These are phyloP conservation scores for Trichoderma harzianum DNA, from an alignment of 2,329 filamentous ascomycete species.

Conservation along the genomic window DNA sequence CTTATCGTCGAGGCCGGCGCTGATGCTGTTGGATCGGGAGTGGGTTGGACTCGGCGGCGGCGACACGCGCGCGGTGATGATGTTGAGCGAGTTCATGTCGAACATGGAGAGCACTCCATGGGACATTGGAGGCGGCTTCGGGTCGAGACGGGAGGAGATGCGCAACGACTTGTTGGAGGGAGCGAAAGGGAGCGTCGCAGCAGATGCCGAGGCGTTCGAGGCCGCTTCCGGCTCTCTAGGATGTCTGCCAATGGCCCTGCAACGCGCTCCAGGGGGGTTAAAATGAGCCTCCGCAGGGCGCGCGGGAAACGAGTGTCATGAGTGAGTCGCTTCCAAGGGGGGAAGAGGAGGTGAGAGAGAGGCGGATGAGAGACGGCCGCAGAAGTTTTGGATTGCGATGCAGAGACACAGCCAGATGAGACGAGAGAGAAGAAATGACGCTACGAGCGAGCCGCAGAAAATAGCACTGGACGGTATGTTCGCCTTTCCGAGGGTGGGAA, in stretches of 20 bases:
- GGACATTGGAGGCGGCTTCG: constrained; percentile 17
- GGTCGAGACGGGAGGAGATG: background rate
- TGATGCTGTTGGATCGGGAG: constrained; percentile 60
- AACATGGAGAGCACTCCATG: constrained; percentile 52
- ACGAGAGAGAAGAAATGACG: constrained; percentile 8
- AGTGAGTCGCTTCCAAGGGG: constrained; percentile 17
- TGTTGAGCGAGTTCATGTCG: constrained; percentile 96
- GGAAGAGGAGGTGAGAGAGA: background rate
- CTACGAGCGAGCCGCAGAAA: constrained; percentile 11
- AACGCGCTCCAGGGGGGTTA: constrained; percentile 15
- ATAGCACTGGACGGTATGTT: background rate
- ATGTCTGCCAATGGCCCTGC: constrained; percentile 12
- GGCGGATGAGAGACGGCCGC: background rate
- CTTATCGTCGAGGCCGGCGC: constrained; percentile 46
- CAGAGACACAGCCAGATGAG: background rate
- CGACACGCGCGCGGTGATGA: constrained; percentile 80
- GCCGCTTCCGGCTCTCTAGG: constrained; percentile 11
- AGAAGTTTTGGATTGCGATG: constrained; percentile 12
- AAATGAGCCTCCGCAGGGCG: constrained; percentile 18
- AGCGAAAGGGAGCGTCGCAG: constrained; percentile 13
- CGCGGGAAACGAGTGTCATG: constrained; percentile 16
- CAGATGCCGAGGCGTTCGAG: constrained; percentile 3
- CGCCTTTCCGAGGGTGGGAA: background rate
- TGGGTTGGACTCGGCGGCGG: constrained; percentile 54
- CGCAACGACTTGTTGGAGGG: background rate